A percentile compares a stretch with the other conserved stretches of the same genome.
Evolutionary conservation across 805 yeast species (phyloP).

Genomic region (Nakazawaea molendinolei): DNA sequence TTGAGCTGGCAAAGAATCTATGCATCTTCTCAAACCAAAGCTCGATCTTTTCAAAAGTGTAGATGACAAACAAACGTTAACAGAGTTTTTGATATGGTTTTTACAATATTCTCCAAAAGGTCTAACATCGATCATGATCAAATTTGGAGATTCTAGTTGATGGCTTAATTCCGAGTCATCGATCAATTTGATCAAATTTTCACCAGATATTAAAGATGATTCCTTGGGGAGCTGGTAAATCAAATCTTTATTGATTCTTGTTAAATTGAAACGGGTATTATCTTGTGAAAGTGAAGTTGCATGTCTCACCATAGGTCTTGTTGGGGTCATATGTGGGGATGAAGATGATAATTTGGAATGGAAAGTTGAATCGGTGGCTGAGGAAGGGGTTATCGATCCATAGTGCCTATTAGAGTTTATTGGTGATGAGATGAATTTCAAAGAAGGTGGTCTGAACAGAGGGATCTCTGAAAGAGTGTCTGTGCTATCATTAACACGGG

Average conservation of each 20-base stretch:
- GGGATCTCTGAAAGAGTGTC: too few species aligned
- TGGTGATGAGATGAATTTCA: not conserved
- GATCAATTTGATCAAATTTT: not conserved
- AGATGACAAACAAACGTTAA: conserved; percentile 84
- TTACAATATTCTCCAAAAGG: conserved; percentile 70
- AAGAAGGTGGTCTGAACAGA: not conserved
- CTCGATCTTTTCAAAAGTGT: conserved; percentile 73
- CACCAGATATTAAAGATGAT: not conserved
- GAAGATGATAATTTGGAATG: conserved; percentile 1
- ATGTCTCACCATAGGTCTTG: conserved; percentile 4
- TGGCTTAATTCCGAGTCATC: not conserved
- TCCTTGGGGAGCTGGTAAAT: conserved; percentile 4
- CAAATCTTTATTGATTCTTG: conserved; percentile 9
- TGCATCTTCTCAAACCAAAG: conserved; percentile 57
- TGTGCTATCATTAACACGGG: not conserved
- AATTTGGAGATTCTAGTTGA: conserved; percentile 17
- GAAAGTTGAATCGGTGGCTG: conserved; percentile 4
- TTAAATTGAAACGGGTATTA: conserved; percentile 1
- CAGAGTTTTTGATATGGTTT: conserved; percentile 50
- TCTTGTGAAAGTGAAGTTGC: conserved; percentile 8
- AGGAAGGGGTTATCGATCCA: conserved; percentile 2
- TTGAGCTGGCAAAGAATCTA: conserved; percentile 49
- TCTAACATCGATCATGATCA: conserved; percentile 67
- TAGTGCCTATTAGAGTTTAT: too few species aligned
- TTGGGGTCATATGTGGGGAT: conserved; percentile 6